A percentile compares a stretch with the other conserved stretches of the same genome.
phyloP scores from a whole-genome alignment of 371 early-diverging fungal genomes.

The Mucor racemosus region DNA sequence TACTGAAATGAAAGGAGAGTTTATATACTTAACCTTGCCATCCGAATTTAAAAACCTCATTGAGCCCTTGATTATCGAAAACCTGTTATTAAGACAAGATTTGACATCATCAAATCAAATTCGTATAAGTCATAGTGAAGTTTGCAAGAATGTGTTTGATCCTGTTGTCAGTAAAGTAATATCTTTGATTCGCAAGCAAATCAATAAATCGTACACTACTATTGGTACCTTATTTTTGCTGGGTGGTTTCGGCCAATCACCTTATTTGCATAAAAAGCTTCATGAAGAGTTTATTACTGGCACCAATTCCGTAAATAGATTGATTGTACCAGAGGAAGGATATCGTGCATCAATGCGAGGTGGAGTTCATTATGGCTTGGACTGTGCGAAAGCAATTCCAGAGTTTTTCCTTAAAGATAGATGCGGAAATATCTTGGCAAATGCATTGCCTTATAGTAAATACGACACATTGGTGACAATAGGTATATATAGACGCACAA shows the following conservation, averaged over 20 bases:
- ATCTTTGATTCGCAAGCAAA: slow-evolving; percentile 36
- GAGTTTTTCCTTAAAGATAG: neutral
- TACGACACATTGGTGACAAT: neutral
- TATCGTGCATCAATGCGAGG: slow-evolving; percentile 13
- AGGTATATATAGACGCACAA: neutral
- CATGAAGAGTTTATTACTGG: slow-evolving; percentile 21
- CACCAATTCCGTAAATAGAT: neutral
- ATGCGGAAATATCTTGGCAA: neutral
- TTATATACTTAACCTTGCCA: slow-evolving; percentile 5
- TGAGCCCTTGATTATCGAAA: neutral
- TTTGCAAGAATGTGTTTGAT: slow-evolving; percentile 40
- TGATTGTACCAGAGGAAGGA: slow-evolving; percentile 12
- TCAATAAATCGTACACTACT: slow-evolving; percentile 20
- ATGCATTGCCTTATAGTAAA: neutral
- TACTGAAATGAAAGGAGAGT: neutral
- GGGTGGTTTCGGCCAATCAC: slow-evolving; percentile 50
- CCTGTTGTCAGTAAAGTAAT: slow-evolving; percentile 40
- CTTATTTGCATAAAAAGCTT: slow-evolving; percentile 39
- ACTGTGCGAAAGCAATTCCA: neutral
- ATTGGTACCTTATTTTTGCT: slow-evolving; percentile 43
- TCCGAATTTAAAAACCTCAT: neutral
- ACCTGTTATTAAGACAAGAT: neutral
- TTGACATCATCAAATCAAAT: neutral
- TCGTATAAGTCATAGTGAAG: slow-evolving; percentile 4
- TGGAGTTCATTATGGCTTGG: slow-evolving; percentile 2